Base-by-base conservation (phyloP, 2,329 filamentous ascomycete species). In the Alternaria arborescens region DNA sequence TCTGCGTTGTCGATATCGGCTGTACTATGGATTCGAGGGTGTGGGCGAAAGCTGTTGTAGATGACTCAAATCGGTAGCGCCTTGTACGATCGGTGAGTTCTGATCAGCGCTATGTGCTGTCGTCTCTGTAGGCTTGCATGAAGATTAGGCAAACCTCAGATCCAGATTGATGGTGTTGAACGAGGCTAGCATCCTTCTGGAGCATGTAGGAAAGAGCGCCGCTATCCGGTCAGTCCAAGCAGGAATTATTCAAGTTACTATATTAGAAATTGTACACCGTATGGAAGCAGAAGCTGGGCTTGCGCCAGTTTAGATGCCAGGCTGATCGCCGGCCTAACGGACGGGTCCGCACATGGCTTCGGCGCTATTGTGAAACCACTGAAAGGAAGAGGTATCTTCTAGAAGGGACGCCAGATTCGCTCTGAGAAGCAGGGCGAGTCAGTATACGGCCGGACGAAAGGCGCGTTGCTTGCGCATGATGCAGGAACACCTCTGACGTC, bases 291-390 rank as follows among this genome's bases (percentile, higher is more conserved):
- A 55, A 52, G 43, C 20, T n/a, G 52, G 46, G 44, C 42, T 48
- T 41, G 52, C 52, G 46, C 46, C 24, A 47, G 32, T 26, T 24
- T 30, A 42, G 55, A 51, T 57, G 52, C 55, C 56, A 63, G 30
- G 56, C 62, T 63, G 51, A 64, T 65, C 59, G 59, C 32, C 62
- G 18, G 40, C 47, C 58, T 61, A 61, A 50, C 54, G 55, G 54
- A 52, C 52, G 62, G 60, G 58, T 64, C 60, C 53, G 58, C 53
- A 58, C 60, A 57, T 46, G 52, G 60, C 41, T 48, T 60, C 64
- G 65, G 65, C 61, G 58, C 26, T 36, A 61, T 53, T 61, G 20
- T 60, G 65, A 67, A 69, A 58, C 60, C 58, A 48, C 57, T 60
- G 58, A 61, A 40, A 52, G 55, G 52, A 52, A 52, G 58, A 57